Percentiles rank a stretch among this genome's conserved stretches.
phyloP scores from a whole-genome alignment of 768 basidiomycete species.

The Leucosporidium scottii region DNA sequence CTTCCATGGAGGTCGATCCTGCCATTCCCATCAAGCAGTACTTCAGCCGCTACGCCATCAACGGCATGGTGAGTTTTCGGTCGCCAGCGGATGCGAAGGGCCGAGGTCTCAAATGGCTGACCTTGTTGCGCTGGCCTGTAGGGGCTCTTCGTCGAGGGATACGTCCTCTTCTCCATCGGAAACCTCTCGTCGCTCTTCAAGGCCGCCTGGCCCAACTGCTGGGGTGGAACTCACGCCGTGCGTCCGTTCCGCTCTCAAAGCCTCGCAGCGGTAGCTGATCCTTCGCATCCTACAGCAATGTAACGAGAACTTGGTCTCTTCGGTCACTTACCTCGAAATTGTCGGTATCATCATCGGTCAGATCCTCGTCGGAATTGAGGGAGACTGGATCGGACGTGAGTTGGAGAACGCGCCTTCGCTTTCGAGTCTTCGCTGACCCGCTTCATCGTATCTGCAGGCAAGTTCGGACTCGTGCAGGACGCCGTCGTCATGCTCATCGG shows the following conservation, averaged over 20 bases:
- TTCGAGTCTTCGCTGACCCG: neutral
- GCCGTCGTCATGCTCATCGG: constrained; percentile 45
- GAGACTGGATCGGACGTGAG: constrained; percentile 45
- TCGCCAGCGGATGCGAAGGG: neutral
- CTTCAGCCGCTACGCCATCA: constrained; percentile 43
- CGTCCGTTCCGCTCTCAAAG: neutral
- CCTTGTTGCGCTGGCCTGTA: neutral
- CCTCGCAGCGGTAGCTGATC: neutral
- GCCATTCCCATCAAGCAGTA: constrained; percentile 40
- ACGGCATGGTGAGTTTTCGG: constrained; percentile 38
- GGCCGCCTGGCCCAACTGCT: constrained; percentile 43
- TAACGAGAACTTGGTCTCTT: constrained; percentile 40
- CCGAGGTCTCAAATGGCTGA: neutral
- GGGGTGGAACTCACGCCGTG: constrained; percentile 34
- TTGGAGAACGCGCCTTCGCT: neutral
- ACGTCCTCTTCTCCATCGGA: constrained; percentile 46
- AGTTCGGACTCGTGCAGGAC: constrained; percentile 44
- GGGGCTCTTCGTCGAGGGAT: constrained; percentile 36
- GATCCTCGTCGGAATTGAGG: constrained; percentile 42
- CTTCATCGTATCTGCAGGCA: neutral
- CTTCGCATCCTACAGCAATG: neutral
- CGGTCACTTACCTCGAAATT: constrained; percentile 44
- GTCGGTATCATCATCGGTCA: constrained; percentile 46
- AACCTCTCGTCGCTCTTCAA: constrained; percentile 43
- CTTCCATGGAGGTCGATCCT: constrained; percentile 42